Evolutionary conservation across 1,284 basidiomycete genomes (phyloP), one percentile per base, ranked within the genome.

Genomic region (Stygiomarasmius scandens): DNA sequence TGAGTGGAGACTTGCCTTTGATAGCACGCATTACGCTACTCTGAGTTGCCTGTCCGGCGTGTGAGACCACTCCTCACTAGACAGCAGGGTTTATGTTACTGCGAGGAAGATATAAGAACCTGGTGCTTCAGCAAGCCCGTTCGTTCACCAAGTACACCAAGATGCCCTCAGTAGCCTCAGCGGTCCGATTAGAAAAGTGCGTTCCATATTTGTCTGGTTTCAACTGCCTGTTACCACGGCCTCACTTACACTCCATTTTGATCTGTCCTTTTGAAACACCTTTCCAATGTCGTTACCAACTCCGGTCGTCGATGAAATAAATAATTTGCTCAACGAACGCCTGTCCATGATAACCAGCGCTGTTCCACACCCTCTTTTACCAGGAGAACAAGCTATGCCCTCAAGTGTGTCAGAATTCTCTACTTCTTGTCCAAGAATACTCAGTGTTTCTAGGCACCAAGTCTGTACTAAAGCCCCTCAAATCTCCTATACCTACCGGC

Each of bases 11-110:
- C 77, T 43, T 58, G 81, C 85, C 86, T 80, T 83, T 86, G 63
- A 88, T 83, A n/a, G 84, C 84, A 60, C 82, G 82, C 85, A 86
- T 86, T 41, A 29, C 38, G 38, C 38, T 9, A 41, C 29, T 32
- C 29, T 12, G 29, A 32, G 29, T 32, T 32, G n/a, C 4, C 16
- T 41, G 38, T 9, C 16, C n/a, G n/a, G n/a, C 5, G 38, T 19
- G 38, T 41, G 38, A 41, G 16, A 41, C 38, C 6, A 16, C n/a
- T 41, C 38, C 16, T 16, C 38, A 19, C 38, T 19, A 12, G 16
- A 16, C 16, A 9, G 16, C 38, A 16, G 38, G 38, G 16, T 9
- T 4, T 41, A 41, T 41, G 38, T 41, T 41, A 16, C 38, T 41
- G 6, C 8, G 38, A n/a, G 11, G 11, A 5, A 41, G 38, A 41